A percentile compares a stretch with the other conserved stretches of the same genome.
phyloP scores from a whole-genome alignment of 345 rosid genomes.

The Hypericum androsaemum region DNA sequence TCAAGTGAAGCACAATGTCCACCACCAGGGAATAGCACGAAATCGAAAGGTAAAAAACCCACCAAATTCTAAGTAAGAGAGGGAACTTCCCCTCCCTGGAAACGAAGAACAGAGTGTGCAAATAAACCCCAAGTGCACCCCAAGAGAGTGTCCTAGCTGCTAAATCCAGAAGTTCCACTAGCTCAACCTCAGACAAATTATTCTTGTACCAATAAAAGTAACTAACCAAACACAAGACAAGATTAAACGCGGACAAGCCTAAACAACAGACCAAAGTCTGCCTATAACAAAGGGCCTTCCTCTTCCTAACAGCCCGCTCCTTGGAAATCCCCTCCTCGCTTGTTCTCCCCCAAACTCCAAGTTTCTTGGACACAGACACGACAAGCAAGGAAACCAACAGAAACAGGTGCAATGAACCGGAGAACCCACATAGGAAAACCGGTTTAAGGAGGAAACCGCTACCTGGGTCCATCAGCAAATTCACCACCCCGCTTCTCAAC shows the following conservation, averaged over 20 bases:
- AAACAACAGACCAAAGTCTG: constrained; percentile 38
- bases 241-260: constrained; percentile 42
- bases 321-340: constrained; percentile 18
- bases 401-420: constrained; percentile 31
- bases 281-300: constrained; percentile 23
- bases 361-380: constrained; percentile 26
- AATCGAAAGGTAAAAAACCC: constrained; percentile 44
- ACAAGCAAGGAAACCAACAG: constrained; percentile 31
- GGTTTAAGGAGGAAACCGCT: constrained; percentile 29
- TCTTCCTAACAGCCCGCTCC: constrained; percentile 12
- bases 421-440: constrained; percentile 29
- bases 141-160: constrained; percentile 49
- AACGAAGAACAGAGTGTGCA: constrained; percentile 21
- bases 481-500: constrained; percentile 6
- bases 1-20: constrained; percentile 33
- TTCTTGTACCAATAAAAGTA: constrained; percentile 58
- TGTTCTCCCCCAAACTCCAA: constrained; percentile 8
- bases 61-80: constrained; percentile 54
- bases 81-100: constrained; percentile 32
- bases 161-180: constrained; percentile 50
- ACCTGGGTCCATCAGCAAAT: constrained; percentile 20
- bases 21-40: constrained; percentile 53
- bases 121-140: constrained; percentile 36
- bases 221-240: constrained; percentile 37
- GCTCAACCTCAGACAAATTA: constrained; percentile 41